Evolutionary conservation across 441 rosid genomes (phyloP).

Genomic region (Kokia cookei): DNA sequence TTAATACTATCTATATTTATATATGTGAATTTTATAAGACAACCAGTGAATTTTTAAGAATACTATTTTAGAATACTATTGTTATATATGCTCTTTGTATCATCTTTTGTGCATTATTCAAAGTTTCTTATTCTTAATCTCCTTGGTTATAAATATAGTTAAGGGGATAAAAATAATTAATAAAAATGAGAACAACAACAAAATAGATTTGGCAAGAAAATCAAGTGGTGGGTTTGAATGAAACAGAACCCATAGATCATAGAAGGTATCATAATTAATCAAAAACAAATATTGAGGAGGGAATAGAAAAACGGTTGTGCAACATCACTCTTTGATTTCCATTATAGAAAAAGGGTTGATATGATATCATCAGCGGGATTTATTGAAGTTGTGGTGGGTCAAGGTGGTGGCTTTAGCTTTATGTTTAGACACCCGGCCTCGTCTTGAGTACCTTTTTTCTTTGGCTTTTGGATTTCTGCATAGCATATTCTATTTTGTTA

Average conservation of each 20-base stretch:
- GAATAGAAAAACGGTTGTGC: constrained; percentile 10
- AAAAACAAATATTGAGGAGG: background rate
- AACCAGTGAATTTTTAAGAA: background rate
- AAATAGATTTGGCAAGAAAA: background rate
- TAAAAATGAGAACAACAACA: background rate
- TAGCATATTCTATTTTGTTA: background rate
- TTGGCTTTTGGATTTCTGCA: background rate
- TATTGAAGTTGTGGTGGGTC: background rate
- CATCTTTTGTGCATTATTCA: background rate
- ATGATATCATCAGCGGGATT: background rate
- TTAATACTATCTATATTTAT: background rate
- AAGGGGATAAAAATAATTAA: background rate
- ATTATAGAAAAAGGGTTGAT: background rate
- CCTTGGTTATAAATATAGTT: background rate
- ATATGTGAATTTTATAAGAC: background rate
- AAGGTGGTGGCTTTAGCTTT: background rate
- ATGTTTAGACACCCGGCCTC: background rate
- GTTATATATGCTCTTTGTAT: background rate
- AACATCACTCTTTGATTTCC: constrained; percentile 12
- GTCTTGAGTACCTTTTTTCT: background rate
- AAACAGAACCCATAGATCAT: background rate
- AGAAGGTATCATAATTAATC: background rate
- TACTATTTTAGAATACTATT: background rate
- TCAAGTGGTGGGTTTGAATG: constrained; percentile 19
- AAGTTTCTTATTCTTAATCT: background rate